Conservation (phyloP, 148 eudicot species). For the Fagopyrum homotropicum region DNA sequence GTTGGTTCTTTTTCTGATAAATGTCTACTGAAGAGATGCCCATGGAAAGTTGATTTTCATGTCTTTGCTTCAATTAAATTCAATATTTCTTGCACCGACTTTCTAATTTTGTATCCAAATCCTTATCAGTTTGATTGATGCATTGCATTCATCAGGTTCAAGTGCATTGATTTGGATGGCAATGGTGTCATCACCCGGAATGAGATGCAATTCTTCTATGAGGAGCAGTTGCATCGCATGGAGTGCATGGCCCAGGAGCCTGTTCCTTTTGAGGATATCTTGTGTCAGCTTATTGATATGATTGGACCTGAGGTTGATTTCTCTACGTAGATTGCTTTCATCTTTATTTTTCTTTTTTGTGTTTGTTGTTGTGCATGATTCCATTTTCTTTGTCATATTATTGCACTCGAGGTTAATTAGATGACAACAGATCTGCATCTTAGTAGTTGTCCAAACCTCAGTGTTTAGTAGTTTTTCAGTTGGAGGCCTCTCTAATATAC, state of each 20-base stretch:
- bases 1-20: background rate
- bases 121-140: background rate
- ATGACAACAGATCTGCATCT: background rate
- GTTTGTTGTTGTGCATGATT: background rate
- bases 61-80: background rate
- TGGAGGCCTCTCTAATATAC: background rate
- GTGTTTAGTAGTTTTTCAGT: background rate
- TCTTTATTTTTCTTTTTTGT: background rate
- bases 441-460: background rate
- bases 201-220: slow-evolving; percentile 95
- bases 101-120: background rate
- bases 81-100: background rate
- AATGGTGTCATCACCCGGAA: slow-evolving; percentile 79
- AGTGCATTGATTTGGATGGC: slow-evolving; percentile 95
- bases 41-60: background rate
- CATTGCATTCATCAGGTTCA: slow-evolving; percentile 50
- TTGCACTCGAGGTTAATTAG: background rate
- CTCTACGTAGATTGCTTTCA: slow-evolving; percentile 1
- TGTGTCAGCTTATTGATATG: slow-evolving; percentile 97
- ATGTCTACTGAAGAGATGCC: background rate
- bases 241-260: slow-evolving; percentile 99
- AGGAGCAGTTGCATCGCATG: slow-evolving; percentile 98
- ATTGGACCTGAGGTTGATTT: slow-evolving; percentile 69
- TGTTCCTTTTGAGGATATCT: slow-evolving; percentile 92
- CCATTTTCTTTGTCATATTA: background rate